phyloP scores from a whole-genome alignment of 148 eudicot genomes.

The Gaultheria prostrata region DNA sequence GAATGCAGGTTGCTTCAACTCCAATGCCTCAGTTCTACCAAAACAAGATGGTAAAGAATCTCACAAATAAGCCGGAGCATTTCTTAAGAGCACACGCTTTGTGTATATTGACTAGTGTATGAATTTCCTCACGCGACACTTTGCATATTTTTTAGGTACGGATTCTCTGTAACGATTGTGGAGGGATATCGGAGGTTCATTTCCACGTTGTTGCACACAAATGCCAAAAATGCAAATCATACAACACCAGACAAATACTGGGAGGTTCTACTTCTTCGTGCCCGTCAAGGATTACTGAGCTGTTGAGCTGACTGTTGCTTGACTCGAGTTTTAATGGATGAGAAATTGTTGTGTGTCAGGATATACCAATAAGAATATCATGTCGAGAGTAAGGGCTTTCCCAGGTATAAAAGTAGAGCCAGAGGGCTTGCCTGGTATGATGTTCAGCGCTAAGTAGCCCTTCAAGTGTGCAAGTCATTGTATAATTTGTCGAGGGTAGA shows the following conservation, averaged over 20 bases:
- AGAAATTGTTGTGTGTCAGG: no score
- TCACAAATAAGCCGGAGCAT: not conserved
- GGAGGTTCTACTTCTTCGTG: slow-evolving; percentile 34
- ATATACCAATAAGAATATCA: no score
- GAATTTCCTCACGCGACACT: not conserved
- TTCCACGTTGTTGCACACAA: slow-evolving; percentile 70
- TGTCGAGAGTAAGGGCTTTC: not conserved
- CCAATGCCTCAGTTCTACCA: slow-evolving; percentile 56
- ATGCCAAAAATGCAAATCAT: slow-evolving; percentile 59
- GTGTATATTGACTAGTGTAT: not conserved
- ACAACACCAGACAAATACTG: slow-evolving; percentile 64
- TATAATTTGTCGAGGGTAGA: not conserved
- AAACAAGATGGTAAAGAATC: slow-evolving; percentile 47
- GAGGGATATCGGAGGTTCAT: slow-evolving; percentile 43
- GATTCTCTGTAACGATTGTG: slow-evolving; percentile 87
- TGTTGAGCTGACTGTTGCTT: slow-evolving; percentile 8
- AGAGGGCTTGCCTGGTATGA: not conserved
- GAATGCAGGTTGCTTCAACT: slow-evolving; percentile 51
- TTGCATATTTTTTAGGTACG: slow-evolving; percentile 36
- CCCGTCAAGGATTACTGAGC: slow-evolving; percentile 17
- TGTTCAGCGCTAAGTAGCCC: not conserved
- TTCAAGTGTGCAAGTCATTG: not conserved
- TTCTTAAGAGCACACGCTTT: not conserved
- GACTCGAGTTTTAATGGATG: not conserved
- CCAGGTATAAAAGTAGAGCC: not conserved